phyloP scores from a whole-genome alignment of 2,329 filamentous ascomycete genomes.

The Fusarium keratoplasticum region DNA sequence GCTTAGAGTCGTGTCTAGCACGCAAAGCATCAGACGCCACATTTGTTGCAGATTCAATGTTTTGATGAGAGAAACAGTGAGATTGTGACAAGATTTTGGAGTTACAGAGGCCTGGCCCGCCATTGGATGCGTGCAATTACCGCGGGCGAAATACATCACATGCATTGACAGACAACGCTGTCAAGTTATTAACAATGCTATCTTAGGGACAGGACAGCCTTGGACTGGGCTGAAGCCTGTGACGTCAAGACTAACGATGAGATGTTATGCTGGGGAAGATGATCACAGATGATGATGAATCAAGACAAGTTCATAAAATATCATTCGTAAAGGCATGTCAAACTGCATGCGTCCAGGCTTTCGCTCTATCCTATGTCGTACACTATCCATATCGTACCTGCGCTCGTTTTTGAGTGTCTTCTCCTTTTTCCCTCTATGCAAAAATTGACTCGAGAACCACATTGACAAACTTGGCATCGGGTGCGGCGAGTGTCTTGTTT shows the following conservation, averaged over 20 bases:
- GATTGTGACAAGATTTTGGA: neutral
- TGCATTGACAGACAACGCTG: neutral
- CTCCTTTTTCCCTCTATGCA: conserved; percentile 22
- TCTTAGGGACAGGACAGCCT: neutral
- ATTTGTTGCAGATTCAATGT: neutral
- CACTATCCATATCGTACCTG: conserved; percentile 4
- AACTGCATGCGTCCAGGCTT: conserved; percentile 38
- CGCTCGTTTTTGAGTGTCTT: conserved; percentile 8
- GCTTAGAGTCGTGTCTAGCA: neutral
- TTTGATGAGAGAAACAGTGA: neutral
- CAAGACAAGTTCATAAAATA: neutral
- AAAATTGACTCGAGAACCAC: conserved; percentile 39
- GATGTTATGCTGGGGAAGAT: neutral
- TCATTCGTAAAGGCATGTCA: conserved; percentile 8
- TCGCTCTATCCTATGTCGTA: conserved; percentile 52
- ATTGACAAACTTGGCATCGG: conserved; percentile 28
- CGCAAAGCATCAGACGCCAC: neutral
- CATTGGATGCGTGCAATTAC: neutral
- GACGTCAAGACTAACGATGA: neutral
- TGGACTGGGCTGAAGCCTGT: neutral
- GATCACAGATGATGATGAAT: neutral
- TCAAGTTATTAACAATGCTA: too few species aligned
- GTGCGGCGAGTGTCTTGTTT: neutral
- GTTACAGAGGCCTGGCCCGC: neutral
- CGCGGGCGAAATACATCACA: accelerated